Conservation (phyloP, 192 early-diverging fungal species). For the Gonapodya sp. region DNA sequence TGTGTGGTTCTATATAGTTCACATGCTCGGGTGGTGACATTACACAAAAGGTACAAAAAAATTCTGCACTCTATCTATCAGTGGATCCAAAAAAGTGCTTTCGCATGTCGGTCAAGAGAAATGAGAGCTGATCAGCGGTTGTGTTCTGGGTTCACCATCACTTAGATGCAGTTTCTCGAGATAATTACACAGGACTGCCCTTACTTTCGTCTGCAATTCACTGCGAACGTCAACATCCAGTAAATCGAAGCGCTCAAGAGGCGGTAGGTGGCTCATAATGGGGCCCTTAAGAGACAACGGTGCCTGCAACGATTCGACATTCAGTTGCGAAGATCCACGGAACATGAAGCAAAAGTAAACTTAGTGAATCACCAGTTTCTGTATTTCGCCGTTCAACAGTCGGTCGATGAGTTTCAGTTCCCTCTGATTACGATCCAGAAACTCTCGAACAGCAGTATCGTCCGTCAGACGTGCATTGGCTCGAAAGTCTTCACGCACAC, state of each 20-base stretch:
- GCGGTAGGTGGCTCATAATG: background rate
- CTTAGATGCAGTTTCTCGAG: background rate
- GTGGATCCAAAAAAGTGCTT: background rate
- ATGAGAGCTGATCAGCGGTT: background rate
- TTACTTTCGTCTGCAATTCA: background rate
- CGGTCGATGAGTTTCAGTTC: background rate
- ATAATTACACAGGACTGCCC: background rate
- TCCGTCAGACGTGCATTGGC: background rate
- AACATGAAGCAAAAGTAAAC: background rate
- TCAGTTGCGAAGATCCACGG: background rate
- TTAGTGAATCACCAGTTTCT: slow-evolving; percentile 7
- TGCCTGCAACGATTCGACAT: background rate
- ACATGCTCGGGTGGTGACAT: background rate
- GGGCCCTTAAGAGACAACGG: background rate
- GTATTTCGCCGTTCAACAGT: background rate
- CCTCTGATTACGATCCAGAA: background rate
- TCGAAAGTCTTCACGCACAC: background rate
- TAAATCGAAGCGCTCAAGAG: background rate
- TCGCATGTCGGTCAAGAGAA: background rate
- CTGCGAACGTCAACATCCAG: background rate
- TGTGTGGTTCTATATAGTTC: background rate
- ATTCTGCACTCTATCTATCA: background rate
- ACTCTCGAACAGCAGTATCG: background rate
- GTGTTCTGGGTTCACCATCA: background rate
- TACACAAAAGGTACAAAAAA: background rate